phyloP scores from a whole-genome alignment of 1,139 yeast species.

The Taphrina confusa region DNA sequence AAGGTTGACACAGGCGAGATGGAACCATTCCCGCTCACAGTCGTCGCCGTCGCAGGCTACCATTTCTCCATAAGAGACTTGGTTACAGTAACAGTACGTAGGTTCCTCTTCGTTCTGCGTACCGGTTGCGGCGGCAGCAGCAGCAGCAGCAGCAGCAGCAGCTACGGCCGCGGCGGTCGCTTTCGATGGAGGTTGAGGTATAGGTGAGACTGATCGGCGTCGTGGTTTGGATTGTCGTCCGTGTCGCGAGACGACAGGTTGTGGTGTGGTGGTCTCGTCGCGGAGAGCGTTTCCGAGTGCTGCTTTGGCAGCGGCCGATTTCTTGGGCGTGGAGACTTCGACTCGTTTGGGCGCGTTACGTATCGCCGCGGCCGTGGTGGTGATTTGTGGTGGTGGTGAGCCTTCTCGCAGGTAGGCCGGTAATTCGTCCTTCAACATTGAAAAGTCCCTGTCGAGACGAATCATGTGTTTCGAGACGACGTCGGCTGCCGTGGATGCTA shows the following conservation, averaged over 20 bases:
- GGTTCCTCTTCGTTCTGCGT: constrained; percentile 55
- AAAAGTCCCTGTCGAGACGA: constrained; percentile 77
- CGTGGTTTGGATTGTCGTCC: constrained; percentile 32
- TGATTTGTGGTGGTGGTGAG: constrained; percentile 29
- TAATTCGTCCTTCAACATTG: constrained; percentile 68
- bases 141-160: constrained; percentile 7
- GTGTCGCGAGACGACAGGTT: constrained; percentile 28
- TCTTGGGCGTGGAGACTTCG: constrained; percentile 30
- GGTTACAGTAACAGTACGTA: constrained; percentile 91
- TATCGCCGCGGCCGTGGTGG: constrained; percentile 30
- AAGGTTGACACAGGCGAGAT: constrained; percentile 90
- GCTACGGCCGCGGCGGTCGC: constrained; percentile 7
- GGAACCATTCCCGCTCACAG: constrained; percentile 96
- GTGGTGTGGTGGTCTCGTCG: constrained; percentile 26
- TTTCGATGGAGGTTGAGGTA: constrained; percentile 6
- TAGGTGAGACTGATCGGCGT: constrained; percentile 18
- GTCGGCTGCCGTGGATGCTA: constrained; percentile 87
- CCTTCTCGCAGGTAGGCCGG: constrained; percentile 25
- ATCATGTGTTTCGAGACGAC: constrained; percentile 66
- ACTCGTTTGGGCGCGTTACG: constrained; percentile 32
- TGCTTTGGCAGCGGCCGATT: constrained; percentile 6
- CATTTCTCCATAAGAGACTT: constrained; percentile 97
- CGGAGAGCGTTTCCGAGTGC: constrained; percentile 12
- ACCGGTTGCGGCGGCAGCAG: too few species aligned
- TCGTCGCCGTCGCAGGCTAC: constrained; percentile 96